These are phyloP conservation scores for Lasiodiplodia citricola DNA, from an alignment of 2,329 filamentous ascomycete genomes.

Conservation along the genomic window DNA sequence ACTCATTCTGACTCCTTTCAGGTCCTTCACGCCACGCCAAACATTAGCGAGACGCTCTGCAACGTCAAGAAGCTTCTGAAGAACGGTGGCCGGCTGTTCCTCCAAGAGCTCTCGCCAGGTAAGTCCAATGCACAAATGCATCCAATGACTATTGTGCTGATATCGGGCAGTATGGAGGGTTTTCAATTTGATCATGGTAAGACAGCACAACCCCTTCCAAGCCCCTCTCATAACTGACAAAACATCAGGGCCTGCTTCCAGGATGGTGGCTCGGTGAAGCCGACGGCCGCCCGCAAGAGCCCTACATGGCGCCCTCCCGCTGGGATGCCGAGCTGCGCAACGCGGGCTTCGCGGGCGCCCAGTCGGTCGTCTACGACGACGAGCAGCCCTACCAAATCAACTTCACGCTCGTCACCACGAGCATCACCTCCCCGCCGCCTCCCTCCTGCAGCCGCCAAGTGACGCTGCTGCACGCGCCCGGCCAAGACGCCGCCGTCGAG, in stretches of 20 bases:
- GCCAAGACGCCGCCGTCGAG: background rate
- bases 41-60: constrained; percentile 30
- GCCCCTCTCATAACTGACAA: background rate
- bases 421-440: background rate
- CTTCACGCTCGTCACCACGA: constrained; percentile 31
- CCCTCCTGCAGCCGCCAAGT: constrained; percentile 11
- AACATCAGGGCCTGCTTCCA: constrained; percentile 31
- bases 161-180: constrained; percentile 29
- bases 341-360: constrained; percentile 41
- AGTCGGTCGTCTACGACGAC: constrained; percentile 35
- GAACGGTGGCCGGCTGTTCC: constrained; percentile 53
- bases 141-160: background rate
- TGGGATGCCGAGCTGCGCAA: constrained; percentile 42
- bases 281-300: constrained; percentile 37
- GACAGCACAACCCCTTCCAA: background rate
- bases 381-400: constrained; percentile 29
- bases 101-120: constrained; percentile 48
- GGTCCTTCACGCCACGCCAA: constrained; percentile 30
- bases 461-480: background rate
- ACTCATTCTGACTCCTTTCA: background rate
- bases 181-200: constrained; percentile 37
- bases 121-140: background rate
- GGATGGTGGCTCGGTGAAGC: constrained; percentile 44
- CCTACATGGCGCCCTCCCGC: constrained; percentile 26
- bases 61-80: constrained; percentile 36